These are phyloP conservation scores for Cucumis sativus DNA, from an alignment of 306 rosid species.

Conservation along the genomic window Cucumber_9930_V3 NC_026660.2:10730001-10730500, in stretches of 20 bases:
- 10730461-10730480: not conserved
- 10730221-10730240: not conserved
- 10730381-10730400: not conserved
- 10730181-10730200: conserved; percentile 15
- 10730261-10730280: not conserved
- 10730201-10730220: not conserved
- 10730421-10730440: not conserved
- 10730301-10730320: not conserved
- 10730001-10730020: conserved; percentile 23
- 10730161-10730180: conserved; percentile 19
- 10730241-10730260: not conserved
- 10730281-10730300: not conserved
- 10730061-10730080: conserved; percentile 22
- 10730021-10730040: conserved; percentile 18
- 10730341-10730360: not conserved
- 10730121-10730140: conserved; percentile 9
- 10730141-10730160: conserved; percentile 10
- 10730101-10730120: conserved; percentile 29
- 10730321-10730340: not conserved
- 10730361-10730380: not conserved
- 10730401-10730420: too few relatives aligned
- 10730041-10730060: conserved; percentile 17
- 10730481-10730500: not conserved
- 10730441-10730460: not conserved
- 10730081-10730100: conserved; percentile 39